phyloP scores from a whole-genome alignment of 768 basidiomycete genomes.

The Xerocomellus chrysenteron region DNA sequence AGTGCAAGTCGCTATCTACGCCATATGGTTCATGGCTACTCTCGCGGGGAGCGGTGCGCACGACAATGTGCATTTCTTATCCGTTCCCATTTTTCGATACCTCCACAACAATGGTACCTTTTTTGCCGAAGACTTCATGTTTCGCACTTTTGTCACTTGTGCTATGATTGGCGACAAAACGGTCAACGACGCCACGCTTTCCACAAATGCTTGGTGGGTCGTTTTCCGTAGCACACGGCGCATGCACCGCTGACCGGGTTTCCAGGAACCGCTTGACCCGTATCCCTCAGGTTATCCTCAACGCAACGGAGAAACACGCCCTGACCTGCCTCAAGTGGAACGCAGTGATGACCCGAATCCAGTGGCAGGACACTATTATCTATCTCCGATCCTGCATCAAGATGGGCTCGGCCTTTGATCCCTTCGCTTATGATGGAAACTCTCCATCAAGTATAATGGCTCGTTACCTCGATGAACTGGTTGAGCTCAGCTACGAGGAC shows the following conservation, averaged over 20 bases:
- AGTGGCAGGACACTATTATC: slow-evolving; percentile 25
- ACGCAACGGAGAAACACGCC: slow-evolving; percentile 22
- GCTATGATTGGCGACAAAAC: slow-evolving; percentile 38
- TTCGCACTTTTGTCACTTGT: slow-evolving; percentile 33
- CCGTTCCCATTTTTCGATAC: slow-evolving; percentile 30
- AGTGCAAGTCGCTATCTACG: slow-evolving; percentile 27
- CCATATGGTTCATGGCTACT: slow-evolving; percentile 34
- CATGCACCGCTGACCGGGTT: slow-evolving; percentile 4
- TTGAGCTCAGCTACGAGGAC: slow-evolving; percentile 7
- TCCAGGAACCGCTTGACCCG: slow-evolving; percentile 22
- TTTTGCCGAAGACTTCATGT: slow-evolving; percentile 35
- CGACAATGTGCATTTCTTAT: slow-evolving; percentile 24
- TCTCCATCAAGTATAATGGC: slow-evolving; percentile 18
- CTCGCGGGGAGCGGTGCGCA: slow-evolving; percentile 21
- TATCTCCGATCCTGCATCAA: slow-evolving; percentile 27
- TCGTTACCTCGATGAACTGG: slow-evolving; percentile 20
- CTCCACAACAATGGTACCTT: slow-evolving; percentile 28
- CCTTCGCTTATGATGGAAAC: slow-evolving; percentile 19
- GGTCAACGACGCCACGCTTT: slow-evolving; percentile 32
- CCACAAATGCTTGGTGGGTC: slow-evolving; percentile 33
- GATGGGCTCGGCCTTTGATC: slow-evolving; percentile 25
- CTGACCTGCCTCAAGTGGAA: slow-evolving; percentile 25
- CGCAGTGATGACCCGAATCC: slow-evolving; percentile 13
- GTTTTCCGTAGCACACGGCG: not conserved
- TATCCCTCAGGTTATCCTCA: slow-evolving; percentile 24